phyloP scores from a whole-genome alignment of 176 grass and related monocot genomes.

The Oryza brachyantha region DNA sequence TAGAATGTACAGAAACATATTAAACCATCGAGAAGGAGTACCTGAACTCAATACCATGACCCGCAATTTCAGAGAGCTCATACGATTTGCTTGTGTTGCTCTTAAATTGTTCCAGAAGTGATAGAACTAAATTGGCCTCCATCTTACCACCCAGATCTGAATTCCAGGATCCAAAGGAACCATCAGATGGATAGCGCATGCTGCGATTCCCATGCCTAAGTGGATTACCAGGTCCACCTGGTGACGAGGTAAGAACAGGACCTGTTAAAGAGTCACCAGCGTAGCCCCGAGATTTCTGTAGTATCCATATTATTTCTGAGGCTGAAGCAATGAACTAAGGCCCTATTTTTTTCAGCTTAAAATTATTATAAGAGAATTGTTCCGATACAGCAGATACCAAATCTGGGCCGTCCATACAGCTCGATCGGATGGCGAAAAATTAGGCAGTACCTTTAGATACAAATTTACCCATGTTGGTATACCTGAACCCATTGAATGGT shows the following conservation, averaged over 20 bases:
- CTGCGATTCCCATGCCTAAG: constrained; percentile 53
- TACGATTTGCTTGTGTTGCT: constrained; percentile 88
- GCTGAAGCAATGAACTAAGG: constrained; percentile 56
- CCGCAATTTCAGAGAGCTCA: constrained; percentile 78
- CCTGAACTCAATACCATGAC: constrained; percentile 87
- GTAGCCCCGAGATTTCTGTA: constrained; percentile 58
- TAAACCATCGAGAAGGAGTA: constrained; percentile 18
- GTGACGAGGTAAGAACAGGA: constrained; percentile 52
- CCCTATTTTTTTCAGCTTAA: too few species aligned
- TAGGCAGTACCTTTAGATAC: too few species aligned
- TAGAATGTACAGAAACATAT: background rate
- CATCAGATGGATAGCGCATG: constrained; percentile 48
- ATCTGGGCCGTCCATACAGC: too few species aligned
- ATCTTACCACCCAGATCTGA: constrained; percentile 45
- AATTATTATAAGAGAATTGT: too few species aligned
- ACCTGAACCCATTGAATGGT: too few species aligned
- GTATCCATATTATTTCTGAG: constrained; percentile 56
- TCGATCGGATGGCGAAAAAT: too few species aligned
- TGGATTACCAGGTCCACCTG: constrained; percentile 49
- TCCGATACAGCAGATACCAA: too few species aligned
- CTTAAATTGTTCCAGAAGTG: constrained; percentile 83
- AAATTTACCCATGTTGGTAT: too few species aligned
- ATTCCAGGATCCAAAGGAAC: constrained; percentile 56
- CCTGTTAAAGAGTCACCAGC: constrained; percentile 40
- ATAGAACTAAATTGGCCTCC: constrained; percentile 50